These are phyloP conservation scores for Phanerochaete carnosa DNA, from an alignment of 768 basidiomycete species.

Conservation along the genomic window DNA sequence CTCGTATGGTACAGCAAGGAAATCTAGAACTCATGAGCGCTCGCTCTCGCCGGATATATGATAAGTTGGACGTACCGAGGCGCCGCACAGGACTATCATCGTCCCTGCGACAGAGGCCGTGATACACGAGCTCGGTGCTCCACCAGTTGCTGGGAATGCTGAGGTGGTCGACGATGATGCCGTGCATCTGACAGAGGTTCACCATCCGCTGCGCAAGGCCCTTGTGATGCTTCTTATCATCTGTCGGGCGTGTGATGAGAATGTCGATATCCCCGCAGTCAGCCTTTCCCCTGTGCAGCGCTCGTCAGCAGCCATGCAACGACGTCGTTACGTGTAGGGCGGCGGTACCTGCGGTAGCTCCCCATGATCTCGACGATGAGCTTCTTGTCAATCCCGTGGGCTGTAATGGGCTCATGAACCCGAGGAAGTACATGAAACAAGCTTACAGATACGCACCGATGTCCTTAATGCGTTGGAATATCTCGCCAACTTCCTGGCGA, in stretches of 20 bases:
- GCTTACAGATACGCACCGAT: conserved; percentile 45
- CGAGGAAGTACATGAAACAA: not conserved
- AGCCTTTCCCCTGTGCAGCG: conserved; percentile 58
- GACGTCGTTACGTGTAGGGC: not conserved
- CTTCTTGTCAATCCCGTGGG: conserved; percentile 64
- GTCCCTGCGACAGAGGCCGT: conserved; percentile 61
- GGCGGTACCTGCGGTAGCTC: conserved; percentile 68
- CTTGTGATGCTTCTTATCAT: conserved; percentile 71
- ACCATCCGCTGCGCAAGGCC: conserved; percentile 64
- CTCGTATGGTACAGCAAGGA: conserved; percentile 77
- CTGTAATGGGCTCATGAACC: conserved; percentile 34
- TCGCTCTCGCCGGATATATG: not conserved
- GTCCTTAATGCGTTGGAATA: conserved; percentile 70
- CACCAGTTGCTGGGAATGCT: conserved; percentile 63
- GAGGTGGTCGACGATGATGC: conserved; percentile 80
- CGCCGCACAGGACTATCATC: conserved; percentile 52
- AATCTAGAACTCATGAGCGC: conserved; percentile 42
- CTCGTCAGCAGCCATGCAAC: not conserved
- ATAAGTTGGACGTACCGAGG: conserved; percentile 43
- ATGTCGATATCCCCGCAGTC: conserved; percentile 93
- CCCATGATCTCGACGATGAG: conserved; percentile 88
- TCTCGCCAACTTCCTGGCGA: conserved; percentile 67
- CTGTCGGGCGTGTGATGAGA: conserved; percentile 70
- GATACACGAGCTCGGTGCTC: conserved; percentile 75
- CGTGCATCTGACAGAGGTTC: conserved; percentile 46